Conservation (phyloP, 495 filamentous ascomycete species). For the Aspergillus cavernicola region DNA sequence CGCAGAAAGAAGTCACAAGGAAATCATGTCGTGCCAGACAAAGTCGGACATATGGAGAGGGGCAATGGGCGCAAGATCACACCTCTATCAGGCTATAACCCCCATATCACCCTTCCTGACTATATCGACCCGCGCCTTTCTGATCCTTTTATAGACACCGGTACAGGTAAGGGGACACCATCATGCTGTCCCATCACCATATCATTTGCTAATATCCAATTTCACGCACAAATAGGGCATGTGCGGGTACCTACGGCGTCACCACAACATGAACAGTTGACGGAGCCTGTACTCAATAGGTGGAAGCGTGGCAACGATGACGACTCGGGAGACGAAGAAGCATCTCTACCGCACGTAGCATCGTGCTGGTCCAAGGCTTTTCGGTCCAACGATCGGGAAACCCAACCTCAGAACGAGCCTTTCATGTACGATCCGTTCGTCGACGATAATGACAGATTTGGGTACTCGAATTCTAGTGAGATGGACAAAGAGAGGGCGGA, state of each 20-base stretch:
- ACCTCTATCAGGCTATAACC: slow-evolving; percentile 1
- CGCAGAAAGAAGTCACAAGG: slow-evolving; percentile 43
- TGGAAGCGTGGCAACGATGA: slow-evolving; percentile 18
- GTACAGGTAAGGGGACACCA: background rate
- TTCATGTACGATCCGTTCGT: slow-evolving; percentile 21
- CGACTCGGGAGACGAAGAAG: slow-evolving; percentile 9
- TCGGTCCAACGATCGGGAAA: background rate
- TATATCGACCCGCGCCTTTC: slow-evolving; percentile 38
- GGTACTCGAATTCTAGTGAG: slow-evolving; percentile 13
- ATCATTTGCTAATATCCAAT: background rate
- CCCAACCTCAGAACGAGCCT: background rate
- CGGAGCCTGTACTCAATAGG: background rate
- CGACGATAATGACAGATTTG: slow-evolving; percentile 17
- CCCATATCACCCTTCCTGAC: slow-evolving; percentile 13
- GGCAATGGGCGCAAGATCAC: background rate
- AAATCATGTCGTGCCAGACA: slow-evolving; percentile 12
- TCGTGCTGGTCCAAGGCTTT: slow-evolving; percentile 16
- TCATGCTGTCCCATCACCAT: background rate
- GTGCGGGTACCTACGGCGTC: background rate
- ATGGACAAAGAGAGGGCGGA: slow-evolving; percentile 32
- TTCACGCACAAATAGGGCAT: background rate
- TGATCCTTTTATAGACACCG: slow-evolving; percentile 9
- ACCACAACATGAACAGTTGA: background rate
- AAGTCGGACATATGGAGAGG: slow-evolving; percentile 1
- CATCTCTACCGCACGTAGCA: slow-evolving; percentile 18